Percentiles rank a stretch among this genome's conserved stretches.
These are phyloP conservation scores for Acacia melanoxylon DNA, from an alignment of 306 rosid species.

Conservation along the genomic window DNA sequence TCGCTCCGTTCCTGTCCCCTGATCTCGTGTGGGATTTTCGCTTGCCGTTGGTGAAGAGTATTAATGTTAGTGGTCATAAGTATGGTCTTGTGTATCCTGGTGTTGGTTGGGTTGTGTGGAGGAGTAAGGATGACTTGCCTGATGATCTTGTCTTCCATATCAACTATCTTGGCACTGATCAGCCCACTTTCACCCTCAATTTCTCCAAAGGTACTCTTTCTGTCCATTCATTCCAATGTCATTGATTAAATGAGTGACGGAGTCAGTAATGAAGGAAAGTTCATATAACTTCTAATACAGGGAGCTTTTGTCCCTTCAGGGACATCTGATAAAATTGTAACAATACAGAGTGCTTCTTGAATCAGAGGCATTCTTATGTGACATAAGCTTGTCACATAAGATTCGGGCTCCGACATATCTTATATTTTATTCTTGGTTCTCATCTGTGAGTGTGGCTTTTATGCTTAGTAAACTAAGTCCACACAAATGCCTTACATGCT, in stretches of 20 bases:
- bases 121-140: conserved; percentile 74
- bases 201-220: conserved; percentile 66
- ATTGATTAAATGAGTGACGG: neutral
- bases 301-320: neutral
- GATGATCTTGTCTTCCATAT: conserved; percentile 85
- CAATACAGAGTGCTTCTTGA: neutral
- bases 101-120: conserved; percentile 95
- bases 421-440: neutral
- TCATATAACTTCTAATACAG: neutral
- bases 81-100: conserved; percentile 94
- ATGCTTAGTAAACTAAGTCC: neutral
- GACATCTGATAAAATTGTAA: no score
- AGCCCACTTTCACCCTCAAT: conserved; percentile 92
- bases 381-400: neutral
- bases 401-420: neutral
- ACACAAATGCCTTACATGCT: neutral
- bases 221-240: neutral
- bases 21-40: conserved; percentile 85
- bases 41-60: conserved; percentile 76
- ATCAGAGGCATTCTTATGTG: neutral
- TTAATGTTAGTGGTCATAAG: conserved; percentile 91
- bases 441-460: neutral
- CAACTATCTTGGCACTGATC: conserved; percentile 93
- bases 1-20: conserved; percentile 82
- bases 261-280: neutral